These are phyloP conservation scores for Glomus cerebriforme DNA, from an alignment of 192 early-diverging fungal genomes.

Conservation along the genomic window DNA sequence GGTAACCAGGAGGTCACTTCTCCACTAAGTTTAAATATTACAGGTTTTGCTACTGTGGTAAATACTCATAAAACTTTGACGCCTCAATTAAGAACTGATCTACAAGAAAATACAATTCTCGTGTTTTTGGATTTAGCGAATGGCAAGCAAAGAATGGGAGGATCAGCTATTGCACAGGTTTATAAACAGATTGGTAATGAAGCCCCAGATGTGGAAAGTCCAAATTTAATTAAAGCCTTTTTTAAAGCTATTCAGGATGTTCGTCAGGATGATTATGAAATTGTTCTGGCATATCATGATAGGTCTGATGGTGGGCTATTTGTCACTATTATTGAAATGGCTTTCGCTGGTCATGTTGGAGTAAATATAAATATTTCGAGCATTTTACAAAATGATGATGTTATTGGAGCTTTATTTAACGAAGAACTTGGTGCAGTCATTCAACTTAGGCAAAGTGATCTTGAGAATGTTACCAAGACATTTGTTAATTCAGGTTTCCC, in stretches of 20 bases:
- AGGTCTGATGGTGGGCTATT: constrained; percentile 98
- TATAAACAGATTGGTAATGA: constrained; percentile 80
- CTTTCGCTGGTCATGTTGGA: constrained; percentile 92
- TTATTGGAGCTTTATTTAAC: constrained; percentile 77
- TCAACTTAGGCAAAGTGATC: constrained; percentile 69
- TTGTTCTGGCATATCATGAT: constrained; percentile 95
- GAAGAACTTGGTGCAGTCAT: constrained; percentile 98
- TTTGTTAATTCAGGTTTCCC: constrained; percentile 61
- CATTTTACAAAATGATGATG: constrained; percentile 48
- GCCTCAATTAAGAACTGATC: constrained; percentile 70
- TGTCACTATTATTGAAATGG: constrained; percentile 92
- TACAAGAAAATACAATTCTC: constrained; percentile 57
- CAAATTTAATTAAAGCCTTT: constrained; percentile 69
- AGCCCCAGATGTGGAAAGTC: constrained; percentile 86
- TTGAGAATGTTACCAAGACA: constrained; percentile 54
- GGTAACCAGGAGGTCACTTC: constrained; percentile 69
- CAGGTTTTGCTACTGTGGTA: constrained; percentile 87
- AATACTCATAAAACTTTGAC: constrained; percentile 87
- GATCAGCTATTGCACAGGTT: constrained; percentile 93
- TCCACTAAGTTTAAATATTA: constrained; percentile 91
- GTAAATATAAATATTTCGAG: constrained; percentile 66
- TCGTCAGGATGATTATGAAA: constrained; percentile 42
- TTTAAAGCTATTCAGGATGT: constrained; percentile 72
- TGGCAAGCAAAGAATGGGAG: constrained; percentile 88
- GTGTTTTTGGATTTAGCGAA: constrained; percentile 84